Base-by-base conservation (phyloP, 805 yeast species). In the Myxozyma monticola region DNA sequence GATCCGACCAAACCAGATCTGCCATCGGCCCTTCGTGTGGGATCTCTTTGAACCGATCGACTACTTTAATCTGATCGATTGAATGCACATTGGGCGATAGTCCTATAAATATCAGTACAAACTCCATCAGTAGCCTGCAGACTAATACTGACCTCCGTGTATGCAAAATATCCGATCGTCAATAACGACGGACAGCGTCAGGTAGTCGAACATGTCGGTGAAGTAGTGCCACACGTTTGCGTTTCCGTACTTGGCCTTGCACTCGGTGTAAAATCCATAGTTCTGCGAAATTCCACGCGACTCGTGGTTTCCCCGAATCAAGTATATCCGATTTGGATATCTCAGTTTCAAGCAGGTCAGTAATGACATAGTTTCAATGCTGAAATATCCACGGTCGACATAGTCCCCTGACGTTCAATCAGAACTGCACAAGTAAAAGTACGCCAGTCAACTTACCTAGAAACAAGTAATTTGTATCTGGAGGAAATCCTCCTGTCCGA, bases 1-100 rank as follows among this genome's bases (percentile, higher is more conserved):
- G 99, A 65, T 93, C 99, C 20, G 93, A 84, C 99, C 99, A 93
- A 17, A 93, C 98, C 43, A 93, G 72, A 67, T 93, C 99, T 1
- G 99, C 99, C 97, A 93, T 93, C 14, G 97, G 96, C 0, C 99
- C 99, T 66, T 93, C 99, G 61, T 95, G 99, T 0, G 99, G 99
- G 10, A 95, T 88, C 66, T 93, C 99, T 58, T 83, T 80, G 65
- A 89, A 91, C 51, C 99, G 68, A 68, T 93, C 99, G 7, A 95
- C 83, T 14, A 93, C 82, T 56, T 85, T 76, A 44, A 93, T 88
- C 59, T 95, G 97, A 65, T 93, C 97, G 20, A 93, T 77, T 6
- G 93, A 86, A 64, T 91, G 98, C 40, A 95, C 88, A 56, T 89
- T 87, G 0, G 99, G 99, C 3, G 96, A 87, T 4, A 93, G 70